Evolutionary conservation across 305 asterid species (phyloP), one percentile per base, ranked within the genome.

Genomic region (Fraxinus velutina): DNA sequence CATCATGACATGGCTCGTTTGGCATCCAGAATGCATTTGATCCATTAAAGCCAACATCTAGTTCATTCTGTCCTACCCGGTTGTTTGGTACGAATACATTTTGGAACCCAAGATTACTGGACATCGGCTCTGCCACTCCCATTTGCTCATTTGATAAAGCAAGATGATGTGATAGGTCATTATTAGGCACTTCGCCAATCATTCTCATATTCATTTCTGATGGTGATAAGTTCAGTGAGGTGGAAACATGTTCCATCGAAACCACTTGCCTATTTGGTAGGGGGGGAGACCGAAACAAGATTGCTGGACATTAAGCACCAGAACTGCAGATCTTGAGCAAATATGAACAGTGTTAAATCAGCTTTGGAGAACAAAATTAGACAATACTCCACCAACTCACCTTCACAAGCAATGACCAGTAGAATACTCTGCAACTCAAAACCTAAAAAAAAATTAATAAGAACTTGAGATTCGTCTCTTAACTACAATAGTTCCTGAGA

Each of bases 1-100:
- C 80, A 27, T 80, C 83, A 33, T 71, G 76, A 32, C 79, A 85
- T 39, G 84, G 77, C 55, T 87, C 88, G 84, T 76, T 83, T 13
- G 92, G 62, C 79, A 80, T 68, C 89, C 86, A 75, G 62, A 83
- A 77, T 34, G 88, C 84, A 83, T 64, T 86, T 6, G 86, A 83
- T 71, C 80, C 89, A 30, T 78, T 64, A 68, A 42, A 84, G 64
- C 79, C 89, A 55, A 80, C 79, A 47, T 83, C 83, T 37, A 88
- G 19, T 73, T 84, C 90, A 83, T 76, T 76, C 34, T 85, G 86
- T 24, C 88, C 62, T 50, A 15, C 62, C 62, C 62, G 80, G 73
- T 75, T 85, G 55, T 74, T 79, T 24, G 87, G 78, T 62, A 81
- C 75, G 6, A 77, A 24, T 10, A 78, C 29, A 64, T 75, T 82